phyloP scores from a whole-genome alignment of 352 stramenopile species.

The Pythium brassicae region DNA sequence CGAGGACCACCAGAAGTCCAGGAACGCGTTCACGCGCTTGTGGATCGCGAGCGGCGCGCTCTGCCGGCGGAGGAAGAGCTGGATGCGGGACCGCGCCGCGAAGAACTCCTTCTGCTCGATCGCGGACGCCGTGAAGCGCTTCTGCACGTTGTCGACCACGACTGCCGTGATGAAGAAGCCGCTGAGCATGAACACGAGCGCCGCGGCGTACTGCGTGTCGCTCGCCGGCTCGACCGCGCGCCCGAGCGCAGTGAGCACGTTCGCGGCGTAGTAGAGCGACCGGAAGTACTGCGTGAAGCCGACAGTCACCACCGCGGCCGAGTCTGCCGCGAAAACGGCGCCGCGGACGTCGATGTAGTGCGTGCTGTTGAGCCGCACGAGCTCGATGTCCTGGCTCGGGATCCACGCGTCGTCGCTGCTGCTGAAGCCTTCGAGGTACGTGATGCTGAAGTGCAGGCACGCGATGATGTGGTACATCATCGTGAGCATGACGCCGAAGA shows the following conservation, averaged over 20 bases:
- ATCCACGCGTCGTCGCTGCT: conserved; percentile 33
- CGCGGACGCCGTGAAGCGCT: conserved; percentile 67
- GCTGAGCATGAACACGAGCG: conserved; percentile 64
- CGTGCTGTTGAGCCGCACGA: conserved; percentile 29
- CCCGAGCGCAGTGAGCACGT: conserved; percentile 48
- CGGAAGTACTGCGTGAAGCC: conserved; percentile 51
- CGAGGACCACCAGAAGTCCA: conserved; percentile 74
- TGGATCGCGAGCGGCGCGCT: conserved; percentile 51
- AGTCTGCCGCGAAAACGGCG: conserved; percentile 16
- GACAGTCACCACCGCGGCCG: conserved; percentile 19
- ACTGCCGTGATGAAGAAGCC: conserved; percentile 72
- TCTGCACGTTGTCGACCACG: conserved; percentile 74
- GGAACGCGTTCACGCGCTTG: conserved; percentile 60
- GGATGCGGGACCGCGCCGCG: conserved; percentile 45
- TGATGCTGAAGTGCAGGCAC: conserved; percentile 57
- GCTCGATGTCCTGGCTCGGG: conserved; percentile 38
- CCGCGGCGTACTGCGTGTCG: conserved; percentile 42
- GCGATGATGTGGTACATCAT: conserved; percentile 59
- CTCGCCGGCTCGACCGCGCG: conserved; percentile 44
- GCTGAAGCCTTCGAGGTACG: conserved; percentile 62
- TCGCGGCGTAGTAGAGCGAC: conserved; percentile 57
- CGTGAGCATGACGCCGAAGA: conserved; percentile 42
- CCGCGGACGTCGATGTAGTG: conserved; percentile 24
- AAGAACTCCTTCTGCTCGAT: conserved; percentile 77
- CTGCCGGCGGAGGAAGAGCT: conserved; percentile 65